Evolutionary conservation across 768 basidiomycete species (phyloP).

Genomic region (Porpolomopsis calyptriformis): DNA sequence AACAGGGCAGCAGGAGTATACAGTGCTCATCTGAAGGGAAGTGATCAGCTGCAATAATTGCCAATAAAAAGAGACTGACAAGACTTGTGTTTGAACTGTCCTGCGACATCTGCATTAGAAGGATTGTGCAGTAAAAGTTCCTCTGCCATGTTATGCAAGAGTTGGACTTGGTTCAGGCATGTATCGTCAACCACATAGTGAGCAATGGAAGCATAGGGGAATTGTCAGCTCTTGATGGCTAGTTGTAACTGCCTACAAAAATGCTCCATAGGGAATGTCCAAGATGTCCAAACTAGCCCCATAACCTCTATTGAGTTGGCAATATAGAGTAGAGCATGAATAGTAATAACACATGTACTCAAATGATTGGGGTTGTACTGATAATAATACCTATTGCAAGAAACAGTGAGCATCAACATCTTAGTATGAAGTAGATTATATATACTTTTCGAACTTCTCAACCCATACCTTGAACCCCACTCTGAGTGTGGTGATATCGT

Average conservation of each 20-base stretch:
- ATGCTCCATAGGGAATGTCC: constrained; percentile 31
- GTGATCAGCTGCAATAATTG: neutral
- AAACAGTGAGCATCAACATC: neutral
- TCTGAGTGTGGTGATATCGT: constrained; percentile 18
- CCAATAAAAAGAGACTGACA: constrained; percentile 7
- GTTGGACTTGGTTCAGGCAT: constrained; percentile 23
- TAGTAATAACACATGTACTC: constrained; percentile 19
- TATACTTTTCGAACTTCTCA: constrained; percentile 27
- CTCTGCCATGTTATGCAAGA: constrained; percentile 16
- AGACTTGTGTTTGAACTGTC: constrained; percentile 5
- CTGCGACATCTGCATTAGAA: neutral
- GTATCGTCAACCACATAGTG: constrained; percentile 18
- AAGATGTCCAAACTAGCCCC: constrained; percentile 29
- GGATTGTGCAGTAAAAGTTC: constrained; percentile 14
- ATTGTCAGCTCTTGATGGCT: constrained; percentile 18
- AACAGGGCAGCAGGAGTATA: constrained; percentile 18
- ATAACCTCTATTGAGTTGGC: constrained; percentile 21
- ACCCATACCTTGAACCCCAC: constrained; percentile 29
- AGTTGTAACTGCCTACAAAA: constrained; percentile 24
- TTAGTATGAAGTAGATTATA: neutral
- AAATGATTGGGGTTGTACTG: constrained; percentile 16
- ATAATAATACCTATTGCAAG: constrained; percentile 19
- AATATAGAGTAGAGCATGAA: constrained; percentile 27
- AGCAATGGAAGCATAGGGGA: constrained; percentile 24
- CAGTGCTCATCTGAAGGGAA: constrained; percentile 18